Evolutionary conservation across 2,329 filamentous ascomycete genomes (phyloP).

Genomic region (Alternaria brassicicola): DNA sequence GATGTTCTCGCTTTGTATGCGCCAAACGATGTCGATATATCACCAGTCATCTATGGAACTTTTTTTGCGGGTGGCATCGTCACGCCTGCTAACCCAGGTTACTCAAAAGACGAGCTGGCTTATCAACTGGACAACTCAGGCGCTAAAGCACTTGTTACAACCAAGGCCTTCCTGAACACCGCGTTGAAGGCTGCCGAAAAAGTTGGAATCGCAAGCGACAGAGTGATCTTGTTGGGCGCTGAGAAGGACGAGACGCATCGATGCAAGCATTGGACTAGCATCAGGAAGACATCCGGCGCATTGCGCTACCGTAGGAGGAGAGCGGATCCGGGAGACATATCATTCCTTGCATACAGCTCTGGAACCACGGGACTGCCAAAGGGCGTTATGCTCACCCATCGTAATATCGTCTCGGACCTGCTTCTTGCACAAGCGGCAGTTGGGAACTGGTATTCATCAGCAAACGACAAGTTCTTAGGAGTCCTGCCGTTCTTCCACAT

Average conservation of each 20-base stretch:
- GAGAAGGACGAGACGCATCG: conserved; percentile 62
- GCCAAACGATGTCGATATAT: conserved; percentile 83
- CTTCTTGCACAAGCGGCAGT: conserved; percentile 80
- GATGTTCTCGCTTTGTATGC: conserved; percentile 82
- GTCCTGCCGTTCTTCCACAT: conserved; percentile 91
- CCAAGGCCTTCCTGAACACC: conserved; percentile 66
- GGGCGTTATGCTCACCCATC: conserved; percentile 53
- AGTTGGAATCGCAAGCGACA: conserved; percentile 71
- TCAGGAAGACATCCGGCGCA: conserved; percentile 67
- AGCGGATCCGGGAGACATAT: conserved; percentile 70
- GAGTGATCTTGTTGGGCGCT: conserved; percentile 77
- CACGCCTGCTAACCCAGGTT: conserved; percentile 84
- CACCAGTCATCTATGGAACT: conserved; percentile 74
- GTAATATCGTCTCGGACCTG: conserved; percentile 66
- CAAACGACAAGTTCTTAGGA: conserved; percentile 70
- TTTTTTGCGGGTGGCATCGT: conserved; percentile 81
- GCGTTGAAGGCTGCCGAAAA: conserved; percentile 71
- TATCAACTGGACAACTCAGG: conserved; percentile 80
- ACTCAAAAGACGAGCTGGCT: conserved; percentile 80
- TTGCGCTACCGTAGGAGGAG: conserved; percentile 65
- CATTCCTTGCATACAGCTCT: conserved; percentile 70
- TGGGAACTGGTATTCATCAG: conserved; percentile 77
- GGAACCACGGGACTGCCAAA: conserved; percentile 54
- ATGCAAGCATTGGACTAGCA: conserved; percentile 73
- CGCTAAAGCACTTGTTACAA: conserved; percentile 76